These are phyloP conservation scores for Diaporthe destruens DNA, from an alignment of 2,329 filamentous ascomycete genomes.

Conservation along the genomic window DNA sequence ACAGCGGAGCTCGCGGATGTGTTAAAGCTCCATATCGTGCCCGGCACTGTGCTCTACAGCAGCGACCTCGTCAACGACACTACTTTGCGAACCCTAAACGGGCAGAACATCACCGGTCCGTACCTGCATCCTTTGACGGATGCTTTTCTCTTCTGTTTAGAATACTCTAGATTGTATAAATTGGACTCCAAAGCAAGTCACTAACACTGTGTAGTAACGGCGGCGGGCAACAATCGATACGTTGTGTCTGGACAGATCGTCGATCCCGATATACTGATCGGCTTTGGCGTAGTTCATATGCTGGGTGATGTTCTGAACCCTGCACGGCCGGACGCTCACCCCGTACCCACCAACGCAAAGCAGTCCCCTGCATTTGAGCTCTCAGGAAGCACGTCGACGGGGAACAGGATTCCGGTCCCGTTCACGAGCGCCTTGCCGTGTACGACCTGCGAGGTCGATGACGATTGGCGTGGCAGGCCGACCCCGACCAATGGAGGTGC, in stretches of 20 bases:
- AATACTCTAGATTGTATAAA: too few species aligned
- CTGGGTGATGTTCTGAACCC: conserved; percentile 66
- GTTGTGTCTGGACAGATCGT: conserved; percentile 66
- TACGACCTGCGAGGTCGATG: conserved; percentile 44
- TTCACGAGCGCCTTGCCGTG: conserved; percentile 50
- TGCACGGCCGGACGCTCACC: conserved; percentile 50
- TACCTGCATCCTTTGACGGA: too few species aligned
- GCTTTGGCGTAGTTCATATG: conserved; percentile 70
- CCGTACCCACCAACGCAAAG: conserved; percentile 53
- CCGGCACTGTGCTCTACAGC: conserved; percentile 65
- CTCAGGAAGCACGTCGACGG: conserved; percentile 44
- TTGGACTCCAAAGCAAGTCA: too few species aligned
- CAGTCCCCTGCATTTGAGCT: conserved; percentile 51
- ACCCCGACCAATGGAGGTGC: background rate
- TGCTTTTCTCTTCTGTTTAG: too few species aligned
- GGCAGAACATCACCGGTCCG: conserved; percentile 54
- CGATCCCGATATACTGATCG: conserved; percentile 64
- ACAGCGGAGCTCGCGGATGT: conserved; percentile 57
- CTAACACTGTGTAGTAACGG: conserved; percentile 49
- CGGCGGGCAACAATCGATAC: conserved; percentile 57
- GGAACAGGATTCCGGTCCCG: conserved; percentile 46
- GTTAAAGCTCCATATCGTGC: conserved; percentile 68
- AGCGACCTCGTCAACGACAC: conserved; percentile 61
- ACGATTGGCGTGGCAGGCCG: background rate
- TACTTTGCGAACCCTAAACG: conserved; percentile 47